These are phyloP conservation scores for Trametes polyzona DNA, from an alignment of 1,284 basidiomycete genomes.

Conservation along the genomic window DNA sequence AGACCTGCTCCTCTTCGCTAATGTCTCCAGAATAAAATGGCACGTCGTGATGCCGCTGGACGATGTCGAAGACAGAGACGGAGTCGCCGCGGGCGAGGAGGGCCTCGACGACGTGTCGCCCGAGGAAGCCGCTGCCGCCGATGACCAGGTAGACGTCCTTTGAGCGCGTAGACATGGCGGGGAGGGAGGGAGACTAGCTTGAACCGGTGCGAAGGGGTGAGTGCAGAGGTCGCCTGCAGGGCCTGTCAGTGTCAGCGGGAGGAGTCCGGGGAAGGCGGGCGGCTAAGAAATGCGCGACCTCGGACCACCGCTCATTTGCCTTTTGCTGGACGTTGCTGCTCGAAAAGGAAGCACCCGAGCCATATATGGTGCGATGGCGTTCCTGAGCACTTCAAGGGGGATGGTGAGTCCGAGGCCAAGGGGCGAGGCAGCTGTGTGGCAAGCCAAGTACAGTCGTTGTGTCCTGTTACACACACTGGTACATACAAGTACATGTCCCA, in stretches of 20 bases:
- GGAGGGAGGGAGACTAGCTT: too few relatives aligned
- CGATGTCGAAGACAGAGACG: conserved; percentile 87
- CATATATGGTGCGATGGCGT: conserved; percentile 3
- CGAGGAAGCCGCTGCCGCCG: conserved; percentile 92
- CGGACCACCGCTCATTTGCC: conserved; percentile 12
- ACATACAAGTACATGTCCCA: not conserved
- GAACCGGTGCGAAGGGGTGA: not conserved
- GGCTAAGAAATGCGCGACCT: conserved; percentile 15
- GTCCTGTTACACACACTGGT: too few relatives aligned
- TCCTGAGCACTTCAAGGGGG: too few relatives aligned
- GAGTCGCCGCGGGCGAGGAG: conserved; percentile 79
- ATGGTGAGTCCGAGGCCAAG: too few relatives aligned
- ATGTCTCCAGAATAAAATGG: conserved; percentile 89
- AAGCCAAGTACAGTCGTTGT: too few relatives aligned
- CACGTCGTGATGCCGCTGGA: conserved; percentile 86
- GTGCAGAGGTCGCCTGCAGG: too few relatives aligned
- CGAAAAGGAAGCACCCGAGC: conserved; percentile 1
- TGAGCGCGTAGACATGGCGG: conserved; percentile 30
- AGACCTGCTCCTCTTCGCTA: conserved; percentile 73
- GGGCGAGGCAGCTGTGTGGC: too few relatives aligned
- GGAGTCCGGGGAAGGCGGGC: not conserved
- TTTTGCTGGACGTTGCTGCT: not conserved
- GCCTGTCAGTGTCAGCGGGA: too few relatives aligned
- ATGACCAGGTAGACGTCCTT: conserved; percentile 79
- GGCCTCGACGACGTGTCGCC: conserved; percentile 86